These are phyloP conservation scores for Coemansia sp. DNA, from an alignment of 192 early-diverging fungal genomes.

Conservation along the genomic window DNA sequence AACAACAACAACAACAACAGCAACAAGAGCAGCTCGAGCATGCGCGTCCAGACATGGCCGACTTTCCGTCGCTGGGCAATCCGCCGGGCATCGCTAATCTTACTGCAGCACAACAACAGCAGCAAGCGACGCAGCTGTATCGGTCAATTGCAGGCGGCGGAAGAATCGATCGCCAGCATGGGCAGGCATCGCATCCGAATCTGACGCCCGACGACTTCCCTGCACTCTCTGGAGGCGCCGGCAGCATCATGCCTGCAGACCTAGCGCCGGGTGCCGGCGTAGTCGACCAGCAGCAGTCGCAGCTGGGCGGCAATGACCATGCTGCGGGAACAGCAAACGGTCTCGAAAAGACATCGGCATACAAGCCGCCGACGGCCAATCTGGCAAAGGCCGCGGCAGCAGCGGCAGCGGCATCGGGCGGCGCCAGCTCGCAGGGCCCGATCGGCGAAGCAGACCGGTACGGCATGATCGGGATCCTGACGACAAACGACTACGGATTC, in stretches of 20 bases:
- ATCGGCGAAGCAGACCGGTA: constrained; percentile 57
- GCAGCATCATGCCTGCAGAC: background rate
- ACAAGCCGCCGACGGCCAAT: constrained; percentile 30
- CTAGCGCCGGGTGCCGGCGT: constrained; percentile 20
- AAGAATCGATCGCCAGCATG: constrained; percentile 15
- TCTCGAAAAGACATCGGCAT: constrained; percentile 30
- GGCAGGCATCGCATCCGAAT: constrained; percentile 16
- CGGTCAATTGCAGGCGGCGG: constrained; percentile 36
- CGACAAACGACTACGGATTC: constrained; percentile 82
- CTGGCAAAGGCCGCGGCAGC: constrained; percentile 19
- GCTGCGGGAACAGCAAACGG: constrained; percentile 19
- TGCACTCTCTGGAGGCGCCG: constrained; percentile 23
- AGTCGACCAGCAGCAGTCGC: constrained; percentile 18
- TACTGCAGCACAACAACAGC: constrained; percentile 24
- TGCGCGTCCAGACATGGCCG: constrained; percentile 43
- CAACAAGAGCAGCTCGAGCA: constrained; percentile 16
- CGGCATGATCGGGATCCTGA: constrained; percentile 84
- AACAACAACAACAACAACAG: constrained; percentile 31
- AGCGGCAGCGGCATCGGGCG: constrained; percentile 16
- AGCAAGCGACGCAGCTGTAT: constrained; percentile 32
- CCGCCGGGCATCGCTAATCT: constrained; percentile 33
- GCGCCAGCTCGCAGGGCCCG: constrained; percentile 15
- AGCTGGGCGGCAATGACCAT: constrained; percentile 8
- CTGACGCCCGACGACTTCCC: constrained; percentile 47
- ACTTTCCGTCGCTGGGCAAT: constrained; percentile 46